phyloP scores from a whole-genome alignment of 371 early-diverging fungal species.

The Entomophthora muscae region DNA sequence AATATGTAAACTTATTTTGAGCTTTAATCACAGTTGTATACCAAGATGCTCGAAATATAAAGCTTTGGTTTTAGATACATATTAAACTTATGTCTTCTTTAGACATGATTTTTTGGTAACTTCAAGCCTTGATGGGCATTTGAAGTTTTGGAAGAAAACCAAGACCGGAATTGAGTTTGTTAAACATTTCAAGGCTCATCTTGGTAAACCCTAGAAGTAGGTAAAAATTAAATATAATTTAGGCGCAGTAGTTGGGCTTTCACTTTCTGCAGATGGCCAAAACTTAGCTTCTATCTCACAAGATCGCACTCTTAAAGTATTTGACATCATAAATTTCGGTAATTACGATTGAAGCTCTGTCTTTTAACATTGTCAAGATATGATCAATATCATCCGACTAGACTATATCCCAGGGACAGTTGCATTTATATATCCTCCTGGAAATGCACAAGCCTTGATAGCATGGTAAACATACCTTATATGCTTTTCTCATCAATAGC shows the following conservation, averaged over 20 bases:
- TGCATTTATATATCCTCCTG: constrained; percentile 74
- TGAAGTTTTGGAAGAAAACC: constrained; percentile 98
- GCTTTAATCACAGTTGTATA: too few species aligned
- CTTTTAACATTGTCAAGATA: constrained; percentile 38
- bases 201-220: constrained; percentile 17
- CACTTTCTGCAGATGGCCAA: constrained; percentile 55
- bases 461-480: constrained; percentile 34
- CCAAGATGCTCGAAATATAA: too few species aligned
- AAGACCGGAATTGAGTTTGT: constrained; percentile 47
- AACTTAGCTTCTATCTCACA: constrained; percentile 65
- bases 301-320: constrained; percentile 78
- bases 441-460: constrained; percentile 59
- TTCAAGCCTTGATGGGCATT: constrained; percentile 83
- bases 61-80: too few species aligned
- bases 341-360: constrained; percentile 9
- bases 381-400: constrained; percentile 85
- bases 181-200: constrained; percentile 82
- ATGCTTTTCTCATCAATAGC: constrained; percentile 17
- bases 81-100: constrained; percentile 13
- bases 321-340: constrained; percentile 90
- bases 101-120: constrained; percentile 86
- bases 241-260: constrained; percentile 31
- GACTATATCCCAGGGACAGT: constrained; percentile 53
- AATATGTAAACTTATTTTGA: too few species aligned
- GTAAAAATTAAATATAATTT: neutral